Base-by-base conservation (phyloP, 2,329 filamentous ascomycete species). In the Dendryphion nanum region DNA sequence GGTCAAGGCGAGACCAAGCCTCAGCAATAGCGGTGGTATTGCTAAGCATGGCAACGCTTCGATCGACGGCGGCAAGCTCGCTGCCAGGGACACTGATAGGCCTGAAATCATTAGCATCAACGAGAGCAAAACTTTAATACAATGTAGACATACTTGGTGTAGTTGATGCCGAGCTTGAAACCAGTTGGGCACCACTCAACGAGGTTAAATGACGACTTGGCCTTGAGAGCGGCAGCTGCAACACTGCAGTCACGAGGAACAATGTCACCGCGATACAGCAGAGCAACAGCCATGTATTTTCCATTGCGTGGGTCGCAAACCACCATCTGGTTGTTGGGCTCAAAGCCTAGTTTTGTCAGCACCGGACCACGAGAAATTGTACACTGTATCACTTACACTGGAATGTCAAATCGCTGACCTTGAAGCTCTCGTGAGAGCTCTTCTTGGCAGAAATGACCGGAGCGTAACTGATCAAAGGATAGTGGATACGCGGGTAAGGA, bases 61-160 rank as follows among this genome's bases (percentile, higher is more conserved):
- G 91, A 81, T 93, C 88, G 71, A 97, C 91, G 77, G 95, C 90
- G 72, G 93, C 91, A 48, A 97, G 83, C 68, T 97, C 93, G 64
- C 91, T 91, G 72, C 95, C 94, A 60, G 89, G 93, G 41, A 96
- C 90, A 74, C 88, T 86, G 76, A 94, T 83, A 55, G 91, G 93
- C 68, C 90, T 88, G 77, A 60, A 73, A 78, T 10, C 24, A 18
- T 61, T 48, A 51, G 47, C 33, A 18, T 16, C 13, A 32, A 14
- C 17, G n/a, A n/a, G 3, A 24, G 4, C 12, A 18, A 10, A n/a
- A n/a, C 10, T n/a, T 26, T 26, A 10, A 34, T 26, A 30, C 18
- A 30, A 10, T 10, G 4, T 13, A 8, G 23, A 55, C 61, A 37
- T 41, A 64, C 62, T 66, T 67, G 81, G 74, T 85, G 74, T 83